Evolutionary conservation across 129 eudicot genomes (phyloP).

Genomic region (Tanacetum coccineum): DNA sequence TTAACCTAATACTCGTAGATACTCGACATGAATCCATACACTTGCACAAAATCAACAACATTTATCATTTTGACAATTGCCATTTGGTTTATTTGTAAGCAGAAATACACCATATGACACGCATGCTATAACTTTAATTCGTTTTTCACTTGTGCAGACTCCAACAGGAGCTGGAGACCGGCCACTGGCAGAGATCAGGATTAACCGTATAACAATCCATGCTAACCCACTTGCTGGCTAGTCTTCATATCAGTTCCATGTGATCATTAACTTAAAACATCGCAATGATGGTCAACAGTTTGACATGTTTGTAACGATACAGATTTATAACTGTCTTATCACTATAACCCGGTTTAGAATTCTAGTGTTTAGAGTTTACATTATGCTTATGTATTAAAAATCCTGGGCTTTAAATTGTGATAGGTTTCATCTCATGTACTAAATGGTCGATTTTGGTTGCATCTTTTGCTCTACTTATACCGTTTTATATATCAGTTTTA

Average conservation of each 20-base stretch:
- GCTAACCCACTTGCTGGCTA: conserved; percentile 92
- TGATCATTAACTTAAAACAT: conserved; percentile 3
- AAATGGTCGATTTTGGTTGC: too few relatives aligned
- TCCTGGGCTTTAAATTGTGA: neutral
- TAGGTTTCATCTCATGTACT: neutral
- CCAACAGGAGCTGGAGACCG: conserved; percentile 92
- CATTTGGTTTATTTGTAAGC: too few relatives aligned
- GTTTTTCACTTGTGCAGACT: conserved; percentile 51
- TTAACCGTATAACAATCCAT: conserved; percentile 90
- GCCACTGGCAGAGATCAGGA: conserved; percentile 93
- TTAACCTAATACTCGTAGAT: too few relatives aligned
- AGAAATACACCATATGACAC: too few relatives aligned
- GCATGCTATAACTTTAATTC: neutral
- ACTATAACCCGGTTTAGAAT: neutral
- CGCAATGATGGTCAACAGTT: conserved; percentile 9
- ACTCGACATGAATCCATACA: too few relatives aligned
- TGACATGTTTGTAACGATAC: conserved; percentile 12
- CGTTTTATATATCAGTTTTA: too few relatives aligned
- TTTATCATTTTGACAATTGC: too few relatives aligned
- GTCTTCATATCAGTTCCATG: conserved; percentile 1
- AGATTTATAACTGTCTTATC: neutral
- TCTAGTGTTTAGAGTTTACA: neutral
- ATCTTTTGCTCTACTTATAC: too few relatives aligned
- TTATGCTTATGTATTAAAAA: neutral
- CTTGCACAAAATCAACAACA: too few relatives aligned